Percentiles rank a stretch among this genome's conserved stretches.
These are phyloP conservation scores for Paxillus ammoniavirescens DNA, from an alignment of 768 basidiomycete species.

Conservation along the genomic window DNA sequence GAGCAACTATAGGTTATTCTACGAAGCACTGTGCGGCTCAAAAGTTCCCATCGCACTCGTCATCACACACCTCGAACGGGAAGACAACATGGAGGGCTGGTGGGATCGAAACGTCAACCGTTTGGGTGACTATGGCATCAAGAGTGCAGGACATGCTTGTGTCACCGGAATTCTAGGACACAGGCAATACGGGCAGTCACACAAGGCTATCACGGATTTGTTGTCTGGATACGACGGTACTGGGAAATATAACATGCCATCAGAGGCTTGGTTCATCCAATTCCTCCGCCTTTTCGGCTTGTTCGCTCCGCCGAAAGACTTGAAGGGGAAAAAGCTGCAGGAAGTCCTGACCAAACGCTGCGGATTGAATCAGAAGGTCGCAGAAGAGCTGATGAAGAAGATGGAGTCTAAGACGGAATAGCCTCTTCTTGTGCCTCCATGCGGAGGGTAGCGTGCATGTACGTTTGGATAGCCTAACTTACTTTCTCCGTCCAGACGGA, in stretches of 20 bases:
- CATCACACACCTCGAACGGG: too few species aligned
- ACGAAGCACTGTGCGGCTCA: too few species aligned
- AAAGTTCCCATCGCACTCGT: too few species aligned
- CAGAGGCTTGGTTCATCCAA: background rate
- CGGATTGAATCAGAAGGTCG: background rate
- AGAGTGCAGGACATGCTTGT: too few species aligned
- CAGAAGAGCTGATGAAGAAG: background rate
- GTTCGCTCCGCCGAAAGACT: background rate
- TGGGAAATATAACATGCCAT: slow-evolving; percentile 2
- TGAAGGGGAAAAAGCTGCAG: background rate
- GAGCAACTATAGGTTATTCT: too few species aligned
- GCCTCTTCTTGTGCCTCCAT: too few species aligned
- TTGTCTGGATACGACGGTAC: background rate
- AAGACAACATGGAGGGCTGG: too few species aligned
- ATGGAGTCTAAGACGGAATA: background rate
- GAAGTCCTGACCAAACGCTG: background rate
- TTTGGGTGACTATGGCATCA: too few species aligned
- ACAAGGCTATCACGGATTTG: background rate
- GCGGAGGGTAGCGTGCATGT: too few species aligned
- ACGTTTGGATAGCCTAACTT: too few species aligned
- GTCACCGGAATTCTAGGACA: background rate
- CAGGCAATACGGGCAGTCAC: background rate
- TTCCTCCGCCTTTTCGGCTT: background rate
- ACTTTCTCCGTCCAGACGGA: too few species aligned
- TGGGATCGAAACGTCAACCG: too few species aligned